These are phyloP conservation scores for Fusarium sp. DNA, from an alignment of 2,329 filamentous ascomycete species.

Conservation along the genomic window DNA sequence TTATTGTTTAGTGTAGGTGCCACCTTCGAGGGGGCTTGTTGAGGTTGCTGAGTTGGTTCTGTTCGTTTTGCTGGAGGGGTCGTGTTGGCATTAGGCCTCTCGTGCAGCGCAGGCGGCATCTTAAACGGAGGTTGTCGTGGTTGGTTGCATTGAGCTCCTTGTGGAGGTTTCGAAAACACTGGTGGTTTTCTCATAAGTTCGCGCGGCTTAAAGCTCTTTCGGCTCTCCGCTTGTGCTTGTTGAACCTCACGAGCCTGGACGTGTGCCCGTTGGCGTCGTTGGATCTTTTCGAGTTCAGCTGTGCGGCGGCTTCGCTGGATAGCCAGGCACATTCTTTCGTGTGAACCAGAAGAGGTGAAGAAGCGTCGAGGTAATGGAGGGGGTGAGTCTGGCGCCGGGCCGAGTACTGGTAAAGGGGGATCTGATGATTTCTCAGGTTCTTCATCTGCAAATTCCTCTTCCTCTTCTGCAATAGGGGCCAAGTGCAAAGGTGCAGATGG, in stretches of 20 bases:
- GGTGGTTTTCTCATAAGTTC: neutral
- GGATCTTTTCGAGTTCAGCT: conserved; percentile 47
- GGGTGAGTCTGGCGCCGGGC: conserved; percentile 11
- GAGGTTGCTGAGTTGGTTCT: neutral
- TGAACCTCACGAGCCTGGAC: conserved; percentile 34
- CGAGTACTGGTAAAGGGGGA: conserved; percentile 23
- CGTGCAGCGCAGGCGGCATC: neutral
- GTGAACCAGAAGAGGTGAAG: conserved; percentile 53
- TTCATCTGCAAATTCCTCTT: conserved; percentile 15
- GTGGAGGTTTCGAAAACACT: neutral
- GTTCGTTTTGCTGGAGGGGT: neutral
- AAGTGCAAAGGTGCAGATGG: conserved; percentile 2
- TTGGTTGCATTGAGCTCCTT: neutral
- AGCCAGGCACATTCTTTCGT: conserved; percentile 50
- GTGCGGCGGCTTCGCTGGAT: conserved; percentile 51
- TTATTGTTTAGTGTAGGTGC: neutral
- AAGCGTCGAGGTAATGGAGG: conserved; percentile 44
- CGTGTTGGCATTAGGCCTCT: conserved; percentile 1
- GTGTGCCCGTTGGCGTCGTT: conserved; percentile 40
- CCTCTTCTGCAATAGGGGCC: conserved; percentile 23
- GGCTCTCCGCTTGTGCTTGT: conserved; percentile 23
- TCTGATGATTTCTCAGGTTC: conserved; percentile 21
- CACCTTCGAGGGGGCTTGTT: neutral
- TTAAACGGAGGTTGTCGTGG: neutral
- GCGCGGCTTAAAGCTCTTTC: neutral